Base-by-base conservation (phyloP, 345 rosid species). In the Linum usitatissimum region DNA sequence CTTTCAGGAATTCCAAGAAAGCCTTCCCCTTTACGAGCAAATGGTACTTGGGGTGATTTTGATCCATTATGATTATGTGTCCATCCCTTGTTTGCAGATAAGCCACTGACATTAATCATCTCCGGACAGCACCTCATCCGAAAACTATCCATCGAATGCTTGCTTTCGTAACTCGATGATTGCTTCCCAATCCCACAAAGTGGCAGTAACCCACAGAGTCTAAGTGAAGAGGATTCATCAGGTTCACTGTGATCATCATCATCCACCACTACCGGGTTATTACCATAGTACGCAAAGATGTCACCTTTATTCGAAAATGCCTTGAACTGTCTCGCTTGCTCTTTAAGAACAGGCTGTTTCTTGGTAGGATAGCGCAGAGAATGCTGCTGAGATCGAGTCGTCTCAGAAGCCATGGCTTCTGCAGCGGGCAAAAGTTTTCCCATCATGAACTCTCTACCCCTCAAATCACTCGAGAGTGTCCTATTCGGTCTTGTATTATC, bases 391-490 rank as follows among this genome's bases (percentile, higher is more conserved):
- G 28, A 23, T 23, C 28, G 80, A 71, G 88, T 76, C 59, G 80
- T 73, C 64, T 87, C 91, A 55, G 91, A 85, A 63, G 95, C 81
- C 88, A 86, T 77, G 18, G 96, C 98, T 70, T 86, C 81, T 49
- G 98, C 96, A 14, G 98, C 95, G 30, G 98, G 98, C 75, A 88
- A 75, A 73, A 92, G 88, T 39, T 95, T 80, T 53, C 80, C 86
- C 87, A 92, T 88, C 96, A 92, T 85, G 69, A 89, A 78, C 70
- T 89, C 90, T 31, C 77, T 80, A 66, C 84, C 73, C 60, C 71
- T 82, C 18, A 75, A 79, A 64, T 86, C 95, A 18, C 75, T 55
- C 1, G 80, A 73, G 73, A 80, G 80, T 3, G 72, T 70, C 36
- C 83, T 84, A 59, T 78, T 75, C 38, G 81, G 85, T 69, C 76